Conservation (phyloP, 768 basidiomycete species). For the Vararia minispora region DNA sequence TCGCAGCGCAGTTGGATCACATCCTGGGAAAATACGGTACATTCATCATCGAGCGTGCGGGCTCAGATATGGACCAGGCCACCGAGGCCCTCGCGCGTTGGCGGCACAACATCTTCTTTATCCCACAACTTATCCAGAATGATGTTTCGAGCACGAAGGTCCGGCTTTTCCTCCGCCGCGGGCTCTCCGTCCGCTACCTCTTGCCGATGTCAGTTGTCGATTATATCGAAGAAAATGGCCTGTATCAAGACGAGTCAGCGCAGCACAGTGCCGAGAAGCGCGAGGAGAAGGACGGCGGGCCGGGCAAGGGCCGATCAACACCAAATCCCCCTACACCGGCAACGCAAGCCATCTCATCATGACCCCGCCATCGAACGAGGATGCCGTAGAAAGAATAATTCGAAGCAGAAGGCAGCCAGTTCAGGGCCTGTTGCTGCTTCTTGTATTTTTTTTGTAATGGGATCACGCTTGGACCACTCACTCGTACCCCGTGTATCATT, state of each 20-base stretch:
- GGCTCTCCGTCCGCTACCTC: slow-evolving; percentile 80
- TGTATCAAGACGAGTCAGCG: slow-evolving; percentile 56
- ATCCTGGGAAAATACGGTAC: slow-evolving; percentile 93
- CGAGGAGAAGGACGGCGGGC: slow-evolving; percentile 22
- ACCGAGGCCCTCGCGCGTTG: slow-evolving; percentile 17
- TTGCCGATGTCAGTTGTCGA: slow-evolving; percentile 85
- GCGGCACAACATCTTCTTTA: slow-evolving; percentile 41
- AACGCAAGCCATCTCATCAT: too few relatives aligned
- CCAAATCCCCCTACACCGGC: too few relatives aligned
- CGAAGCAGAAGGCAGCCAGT: too few relatives aligned
- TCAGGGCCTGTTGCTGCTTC: too few relatives aligned
- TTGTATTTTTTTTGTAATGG: too few relatives aligned
- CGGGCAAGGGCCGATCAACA: too few relatives aligned
- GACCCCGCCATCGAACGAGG: too few relatives aligned
- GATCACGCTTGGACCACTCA: too few relatives aligned
- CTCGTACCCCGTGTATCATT: too few relatives aligned
- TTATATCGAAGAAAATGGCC: slow-evolving; percentile 81
- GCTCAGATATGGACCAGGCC: slow-evolving; percentile 38
- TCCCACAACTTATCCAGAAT: slow-evolving; percentile 92
- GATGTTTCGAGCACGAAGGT: slow-evolving; percentile 96
- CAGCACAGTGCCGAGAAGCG: slow-evolving; percentile 26
- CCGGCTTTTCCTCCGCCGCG: slow-evolving; percentile 66
- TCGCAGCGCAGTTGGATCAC: slow-evolving; percentile 68
- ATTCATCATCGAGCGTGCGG: slow-evolving; percentile 91
- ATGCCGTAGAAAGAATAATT: too few relatives aligned